Evolutionary conservation across 1,284 basidiomycete species (phyloP), one percentile per base, ranked within the genome.

Genomic region (Ceratobasidium sp.): DNA sequence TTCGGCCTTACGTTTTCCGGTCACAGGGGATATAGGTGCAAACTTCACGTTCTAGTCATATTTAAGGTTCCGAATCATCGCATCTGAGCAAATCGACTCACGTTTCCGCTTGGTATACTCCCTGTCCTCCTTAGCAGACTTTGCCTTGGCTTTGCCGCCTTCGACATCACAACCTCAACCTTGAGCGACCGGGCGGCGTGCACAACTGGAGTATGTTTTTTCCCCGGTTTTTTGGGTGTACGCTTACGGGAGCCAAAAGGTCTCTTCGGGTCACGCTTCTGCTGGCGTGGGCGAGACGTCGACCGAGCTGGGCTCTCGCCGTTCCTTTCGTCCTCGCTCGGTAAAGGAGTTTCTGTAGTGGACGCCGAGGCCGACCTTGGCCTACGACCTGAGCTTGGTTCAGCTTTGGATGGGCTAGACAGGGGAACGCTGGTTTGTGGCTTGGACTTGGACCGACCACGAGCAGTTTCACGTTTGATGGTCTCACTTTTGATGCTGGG

Each of bases 81-180:
- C 27, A 50, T 6, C 22, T 6, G 29, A 7, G 27, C 7, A 35
- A 12, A 53, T n/a, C 17, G 10, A 52, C 60, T 64, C 35, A 64
- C 60, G 22, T 64, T 64, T 0, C 60, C 60, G 40, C 60, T 64
- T 20, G 47, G n/a, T 1, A 64, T 64, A 29, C 60, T 64, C 25
- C 60, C 60, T 15, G 27, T 45, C 34, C 49, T 17, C 22, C 60
- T 50, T 34, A 64, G 20, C 20, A 52, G 22, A 22, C 60, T 49
- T 12, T 45, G 60, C 22, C 60, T n/a, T 10, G 60, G 60, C 22
- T 38, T 34, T 13, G n/a, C n/a, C n/a, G n/a, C n/a, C n/a, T 27
- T 50, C 8, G 47, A 32, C 49, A 64, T 50, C 7, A 64, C 60
- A 29, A 64, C 60, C 49, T 64, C 60, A 17, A 64, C 60, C 47